These are phyloP conservation scores for Nemania diffusa DNA, from an alignment of 2,329 filamentous ascomycete genomes.

Conservation along the genomic window DNA sequence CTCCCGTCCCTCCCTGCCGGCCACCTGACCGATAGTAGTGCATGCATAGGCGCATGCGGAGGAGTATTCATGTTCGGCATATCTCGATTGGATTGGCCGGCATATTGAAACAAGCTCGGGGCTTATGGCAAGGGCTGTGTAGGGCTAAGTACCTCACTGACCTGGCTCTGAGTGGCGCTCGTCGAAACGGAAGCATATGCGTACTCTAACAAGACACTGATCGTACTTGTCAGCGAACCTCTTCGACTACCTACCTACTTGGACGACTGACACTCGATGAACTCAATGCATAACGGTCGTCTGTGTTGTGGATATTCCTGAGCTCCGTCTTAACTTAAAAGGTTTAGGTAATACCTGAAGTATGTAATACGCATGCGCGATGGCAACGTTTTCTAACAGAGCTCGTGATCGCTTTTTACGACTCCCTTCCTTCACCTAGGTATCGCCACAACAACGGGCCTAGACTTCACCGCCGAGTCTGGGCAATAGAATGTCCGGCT, in stretches of 20 bases:
- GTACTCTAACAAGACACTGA: neutral
- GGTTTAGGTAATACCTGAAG: neutral
- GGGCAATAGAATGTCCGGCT: neutral
- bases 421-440: neutral
- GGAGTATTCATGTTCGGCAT: neutral
- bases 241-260: neutral
- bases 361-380: neutral
- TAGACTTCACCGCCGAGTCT: neutral
- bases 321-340: neutral
- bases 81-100: constrained; percentile 13
- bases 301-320: neutral
- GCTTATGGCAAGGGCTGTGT: constrained; percentile 11
- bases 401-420: neutral
- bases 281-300: neutral
- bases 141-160: constrained; percentile 13
- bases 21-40: neutral
- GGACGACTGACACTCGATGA: neutral
- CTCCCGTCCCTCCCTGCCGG: neutral
- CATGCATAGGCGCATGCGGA: constrained; percentile 5
- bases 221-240: neutral
- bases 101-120: neutral
- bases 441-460: neutral
- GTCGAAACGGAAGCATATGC: neutral
- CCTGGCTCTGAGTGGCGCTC: neutral
- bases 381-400: neutral